Evolutionary conservation across 2,329 filamentous ascomycete species (phyloP).

Genomic region (Periconia sp.): DNA sequence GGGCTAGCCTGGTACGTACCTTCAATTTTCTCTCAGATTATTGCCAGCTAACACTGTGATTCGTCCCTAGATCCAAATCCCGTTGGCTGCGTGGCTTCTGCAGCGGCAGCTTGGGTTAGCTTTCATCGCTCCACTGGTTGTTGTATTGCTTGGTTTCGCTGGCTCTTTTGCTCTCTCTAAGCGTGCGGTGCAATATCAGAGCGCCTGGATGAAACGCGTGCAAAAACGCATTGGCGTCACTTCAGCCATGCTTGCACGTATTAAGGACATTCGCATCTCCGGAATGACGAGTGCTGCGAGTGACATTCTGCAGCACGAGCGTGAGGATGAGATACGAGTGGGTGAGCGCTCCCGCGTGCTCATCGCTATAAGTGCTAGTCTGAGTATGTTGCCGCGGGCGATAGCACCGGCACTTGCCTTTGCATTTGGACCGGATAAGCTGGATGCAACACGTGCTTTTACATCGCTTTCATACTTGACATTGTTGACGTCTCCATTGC

Average conservation of each 20-base stretch:
- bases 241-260: conserved; percentile 38
- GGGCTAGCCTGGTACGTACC: conserved; percentile 21
- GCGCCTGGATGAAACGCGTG: conserved; percentile 31
- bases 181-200: conserved; percentile 29
- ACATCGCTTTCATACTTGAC: conserved; percentile 17
- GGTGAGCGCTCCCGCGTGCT: conserved; percentile 14
- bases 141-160: conserved; percentile 27
- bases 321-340: conserved; percentile 40
- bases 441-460: conserved; percentile 16
- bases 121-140: conserved; percentile 26
- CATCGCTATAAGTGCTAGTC: conserved; percentile 10
- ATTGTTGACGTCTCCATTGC: conserved; percentile 15
- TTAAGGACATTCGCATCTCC: conserved; percentile 50
- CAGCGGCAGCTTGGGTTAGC: conserved; percentile 27
- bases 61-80: conserved; percentile 18
- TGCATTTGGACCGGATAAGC: conserved; percentile 4
- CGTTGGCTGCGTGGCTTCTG: conserved; percentile 20
- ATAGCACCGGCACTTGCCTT: conserved; percentile 16
- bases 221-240: conserved; percentile 36
- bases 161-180: conserved; percentile 24
- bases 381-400: conserved; percentile 12
- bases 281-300: conserved; percentile 42
- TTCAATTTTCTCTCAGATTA: too few species aligned
- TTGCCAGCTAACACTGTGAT: too few species aligned
- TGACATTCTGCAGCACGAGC: conserved; percentile 40